These are phyloP conservation scores for Mesotaenium endlicherianum DNA, from an alignment of 139 green algal species.

Conservation along the genomic window DNA sequence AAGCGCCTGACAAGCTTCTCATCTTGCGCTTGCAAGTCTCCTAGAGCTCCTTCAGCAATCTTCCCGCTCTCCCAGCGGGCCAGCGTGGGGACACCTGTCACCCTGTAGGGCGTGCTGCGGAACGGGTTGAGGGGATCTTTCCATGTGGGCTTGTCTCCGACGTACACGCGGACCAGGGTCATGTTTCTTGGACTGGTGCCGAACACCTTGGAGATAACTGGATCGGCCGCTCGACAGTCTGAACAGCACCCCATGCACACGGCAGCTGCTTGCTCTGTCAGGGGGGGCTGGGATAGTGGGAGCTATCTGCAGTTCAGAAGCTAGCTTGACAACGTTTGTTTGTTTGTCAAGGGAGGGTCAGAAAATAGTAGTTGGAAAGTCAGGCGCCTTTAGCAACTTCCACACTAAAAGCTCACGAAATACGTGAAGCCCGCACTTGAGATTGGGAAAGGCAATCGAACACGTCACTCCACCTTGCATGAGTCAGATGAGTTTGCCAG, in stretches of 20 bases:
- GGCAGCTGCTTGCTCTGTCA: neutral
- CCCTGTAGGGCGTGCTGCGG: neutral
- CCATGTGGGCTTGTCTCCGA: constrained; percentile 14
- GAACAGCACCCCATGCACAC: neutral
- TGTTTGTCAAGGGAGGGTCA: neutral
- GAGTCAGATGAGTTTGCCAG: too few species aligned
- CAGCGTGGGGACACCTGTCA: constrained; percentile 1
- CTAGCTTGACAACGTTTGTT: neutral
- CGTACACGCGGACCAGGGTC: constrained; percentile 24
- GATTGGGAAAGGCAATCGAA: too few species aligned
- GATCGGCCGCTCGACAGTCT: constrained; percentile 15
- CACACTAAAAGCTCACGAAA: too few species aligned
- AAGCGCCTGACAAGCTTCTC: too few species aligned
- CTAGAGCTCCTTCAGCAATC: constrained; percentile 57
- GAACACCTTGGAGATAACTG: constrained; percentile 4
- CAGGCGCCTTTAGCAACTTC: too few species aligned
- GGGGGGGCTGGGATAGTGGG: too few species aligned
- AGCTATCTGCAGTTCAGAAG: neutral
- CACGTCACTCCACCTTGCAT: too few species aligned
- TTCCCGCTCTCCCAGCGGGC: neutral
- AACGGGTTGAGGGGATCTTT: neutral
- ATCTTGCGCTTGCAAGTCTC: too few species aligned
- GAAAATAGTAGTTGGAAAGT: constrained; percentile 1
- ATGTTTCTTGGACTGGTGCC: neutral
- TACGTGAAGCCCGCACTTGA: too few species aligned